phyloP scores from a whole-genome alignment of 2,329 filamentous ascomycete species.

The Diplocarpon mali region DNA sequence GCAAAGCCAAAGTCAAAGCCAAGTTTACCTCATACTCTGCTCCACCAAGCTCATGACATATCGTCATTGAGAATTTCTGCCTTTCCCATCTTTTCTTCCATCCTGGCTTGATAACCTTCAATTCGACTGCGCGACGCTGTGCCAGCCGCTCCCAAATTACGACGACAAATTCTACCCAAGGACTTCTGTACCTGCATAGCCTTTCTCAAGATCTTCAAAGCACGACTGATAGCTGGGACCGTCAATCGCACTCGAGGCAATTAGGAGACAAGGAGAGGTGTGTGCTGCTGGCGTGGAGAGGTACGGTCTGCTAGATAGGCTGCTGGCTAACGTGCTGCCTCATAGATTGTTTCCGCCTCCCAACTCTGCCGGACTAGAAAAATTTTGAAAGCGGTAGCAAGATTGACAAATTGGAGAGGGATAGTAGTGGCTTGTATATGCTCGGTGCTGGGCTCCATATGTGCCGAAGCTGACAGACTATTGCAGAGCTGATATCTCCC shows the following conservation, averaged over 20 bases:
- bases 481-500: background rate
- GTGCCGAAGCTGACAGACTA: background rate
- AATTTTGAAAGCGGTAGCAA: slow-evolving; percentile 1
- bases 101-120: background rate
- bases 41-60: slow-evolving; percentile 8
- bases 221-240: background rate
- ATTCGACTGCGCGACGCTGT: background rate
- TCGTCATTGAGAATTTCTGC: slow-evolving; percentile 3
- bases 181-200: slow-evolving; percentile 7
- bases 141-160: background rate
- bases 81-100: background rate
- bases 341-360: slow-evolving; percentile 3
- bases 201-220: background rate
- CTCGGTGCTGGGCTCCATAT: background rate
- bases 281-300: background rate
- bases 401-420: slow-evolving; percentile 1
- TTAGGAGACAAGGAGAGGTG: background rate
- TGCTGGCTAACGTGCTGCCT: background rate
- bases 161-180: background rate
- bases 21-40: slow-evolving; percentile 4
- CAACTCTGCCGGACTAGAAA: slow-evolving; percentile 1
- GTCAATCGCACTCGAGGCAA: background rate
- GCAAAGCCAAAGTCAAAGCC: too few relatives aligned
- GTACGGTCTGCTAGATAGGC: background rate
- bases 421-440: background rate